phyloP scores from a whole-genome alignment of 495 filamentous ascomycete species.

The Aeminium ludgeri region DNA sequence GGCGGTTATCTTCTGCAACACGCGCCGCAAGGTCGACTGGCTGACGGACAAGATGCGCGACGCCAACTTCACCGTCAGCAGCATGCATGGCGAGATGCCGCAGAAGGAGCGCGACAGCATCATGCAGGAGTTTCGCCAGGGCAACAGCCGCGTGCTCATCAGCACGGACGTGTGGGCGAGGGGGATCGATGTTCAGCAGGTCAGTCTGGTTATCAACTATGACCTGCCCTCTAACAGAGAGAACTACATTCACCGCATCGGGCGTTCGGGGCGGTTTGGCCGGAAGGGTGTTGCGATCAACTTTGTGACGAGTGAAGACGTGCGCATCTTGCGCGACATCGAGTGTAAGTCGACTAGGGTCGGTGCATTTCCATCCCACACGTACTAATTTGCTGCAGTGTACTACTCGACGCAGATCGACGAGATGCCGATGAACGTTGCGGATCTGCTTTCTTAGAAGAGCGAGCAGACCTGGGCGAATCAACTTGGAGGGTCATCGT shows the following conservation, averaged over 20 bases:
- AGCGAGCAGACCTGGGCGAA: neutral
- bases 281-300: constrained; percentile 99
- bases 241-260: constrained; percentile 99
- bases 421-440: constrained; percentile 97
- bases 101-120: constrained; percentile 95
- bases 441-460: constrained; percentile 14
- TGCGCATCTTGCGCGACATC: constrained; percentile 93
- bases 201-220: constrained; percentile 99
- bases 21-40: constrained; percentile 98
- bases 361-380: neutral
- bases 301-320: constrained; percentile 95
- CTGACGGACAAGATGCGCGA: constrained; percentile 97
- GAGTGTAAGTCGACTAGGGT: constrained; percentile 40
- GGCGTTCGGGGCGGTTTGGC: constrained; percentile 87
- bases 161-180: constrained; percentile 94
- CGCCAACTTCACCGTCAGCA: constrained; percentile 92
- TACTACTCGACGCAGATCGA: constrained; percentile 98
- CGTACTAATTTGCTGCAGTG: constrained; percentile 30
- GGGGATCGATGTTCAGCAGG: constrained; percentile 98
- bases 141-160: constrained; percentile 92
- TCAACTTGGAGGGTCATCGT: neutral
- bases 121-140: constrained; percentile 97
- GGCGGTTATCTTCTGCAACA: constrained; percentile 99
- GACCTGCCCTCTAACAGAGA: constrained; percentile 96
- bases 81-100: constrained; percentile 98